Evolutionary conservation across 2,329 filamentous ascomycete species (phyloP).

Genomic region (Phoma herbarum): DNA sequence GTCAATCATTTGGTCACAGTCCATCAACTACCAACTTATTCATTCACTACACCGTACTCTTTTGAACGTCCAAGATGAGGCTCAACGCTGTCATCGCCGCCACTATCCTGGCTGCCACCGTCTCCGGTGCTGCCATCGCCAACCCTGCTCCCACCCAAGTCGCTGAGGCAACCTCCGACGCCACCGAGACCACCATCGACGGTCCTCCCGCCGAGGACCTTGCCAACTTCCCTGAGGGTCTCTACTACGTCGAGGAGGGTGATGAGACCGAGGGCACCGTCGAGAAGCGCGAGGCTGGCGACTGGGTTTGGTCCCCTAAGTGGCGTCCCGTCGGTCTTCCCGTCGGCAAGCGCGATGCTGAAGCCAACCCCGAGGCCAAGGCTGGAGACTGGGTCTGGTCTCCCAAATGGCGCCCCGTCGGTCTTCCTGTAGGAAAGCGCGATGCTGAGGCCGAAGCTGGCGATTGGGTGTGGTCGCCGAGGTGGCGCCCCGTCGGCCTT

Average conservation of each 20-base stretch:
- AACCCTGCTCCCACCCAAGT: constrained; percentile 36
- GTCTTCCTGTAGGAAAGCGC: constrained; percentile 11
- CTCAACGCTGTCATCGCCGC: constrained; percentile 55
- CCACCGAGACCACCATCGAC: constrained; percentile 3
- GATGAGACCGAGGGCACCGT: constrained; percentile 14
- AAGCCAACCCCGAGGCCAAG: constrained; percentile 13
- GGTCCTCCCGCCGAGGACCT: constrained; percentile 15
- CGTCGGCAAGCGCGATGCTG: constrained; percentile 14
- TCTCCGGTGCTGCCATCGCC: constrained; percentile 47
- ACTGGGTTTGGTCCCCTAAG: neutral
- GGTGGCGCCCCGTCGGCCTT: constrained; percentile 25
- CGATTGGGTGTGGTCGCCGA: constrained; percentile 5
- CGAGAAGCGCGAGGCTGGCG: constrained; percentile 21
- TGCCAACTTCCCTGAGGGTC: neutral
- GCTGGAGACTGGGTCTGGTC: neutral
- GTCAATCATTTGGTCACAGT: constrained; percentile 25
- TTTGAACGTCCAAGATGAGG: constrained; percentile 57
- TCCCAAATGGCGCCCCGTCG: neutral
- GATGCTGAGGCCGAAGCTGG: constrained; percentile 1
- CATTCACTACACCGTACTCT: constrained; percentile 23
- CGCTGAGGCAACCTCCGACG: constrained; percentile 12
- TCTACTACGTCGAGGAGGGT: constrained; percentile 10
- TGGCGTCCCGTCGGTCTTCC: neutral
- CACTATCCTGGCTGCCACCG: constrained; percentile 53
- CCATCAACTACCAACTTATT: constrained; percentile 19